These are phyloP conservation scores for Hyaloperonospora brassicae DNA, from an alignment of 352 stramenopile species.

Conservation along the genomic window DNA sequence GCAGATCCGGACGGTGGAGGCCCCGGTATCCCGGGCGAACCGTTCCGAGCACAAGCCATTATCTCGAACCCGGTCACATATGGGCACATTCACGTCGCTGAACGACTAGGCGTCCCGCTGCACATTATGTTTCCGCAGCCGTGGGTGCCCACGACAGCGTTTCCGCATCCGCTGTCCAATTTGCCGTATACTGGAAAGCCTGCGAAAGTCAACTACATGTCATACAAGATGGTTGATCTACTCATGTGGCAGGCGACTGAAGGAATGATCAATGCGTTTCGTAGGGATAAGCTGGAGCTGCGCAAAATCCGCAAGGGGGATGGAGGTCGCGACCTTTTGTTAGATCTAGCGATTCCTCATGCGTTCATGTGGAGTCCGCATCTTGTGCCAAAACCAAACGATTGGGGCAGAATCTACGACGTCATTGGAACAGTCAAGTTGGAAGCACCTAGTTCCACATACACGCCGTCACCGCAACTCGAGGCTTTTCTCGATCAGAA, in stretches of 20 bases:
- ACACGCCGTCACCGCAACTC: conserved; percentile 48
- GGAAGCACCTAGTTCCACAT: conserved; percentile 32
- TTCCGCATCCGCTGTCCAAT: conserved; percentile 86
- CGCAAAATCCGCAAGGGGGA: conserved; percentile 59
- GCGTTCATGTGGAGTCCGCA: conserved; percentile 85
- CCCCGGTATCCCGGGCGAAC: conserved; percentile 27
- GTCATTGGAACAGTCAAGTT: conserved; percentile 82
- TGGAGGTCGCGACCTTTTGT: conserved; percentile 41
- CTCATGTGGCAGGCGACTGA: conserved; percentile 65
- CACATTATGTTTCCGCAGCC: conserved; percentile 93
- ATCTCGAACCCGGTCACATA: conserved; percentile 93
- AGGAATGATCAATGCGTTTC: conserved; percentile 80
- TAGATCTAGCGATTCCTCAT: conserved; percentile 73
- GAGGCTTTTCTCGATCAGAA: conserved; percentile 55
- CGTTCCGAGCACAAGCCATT: conserved; percentile 87
- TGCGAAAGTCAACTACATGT: conserved; percentile 68
- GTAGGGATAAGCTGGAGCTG: conserved; percentile 46
- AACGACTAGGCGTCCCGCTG: conserved; percentile 85
- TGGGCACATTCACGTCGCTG: conserved; percentile 89
- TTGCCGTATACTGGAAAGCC: conserved; percentile 64
- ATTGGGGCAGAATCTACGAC: conserved; percentile 85
- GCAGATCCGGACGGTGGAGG: conserved; percentile 68
- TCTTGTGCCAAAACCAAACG: conserved; percentile 82
- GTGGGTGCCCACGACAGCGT: conserved; percentile 82
- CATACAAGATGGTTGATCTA: conserved; percentile 83